These are phyloP conservation scores for Margaritispora aquatica DNA, from an alignment of 495 filamentous ascomycete species.

Conservation along the genomic window DNA sequence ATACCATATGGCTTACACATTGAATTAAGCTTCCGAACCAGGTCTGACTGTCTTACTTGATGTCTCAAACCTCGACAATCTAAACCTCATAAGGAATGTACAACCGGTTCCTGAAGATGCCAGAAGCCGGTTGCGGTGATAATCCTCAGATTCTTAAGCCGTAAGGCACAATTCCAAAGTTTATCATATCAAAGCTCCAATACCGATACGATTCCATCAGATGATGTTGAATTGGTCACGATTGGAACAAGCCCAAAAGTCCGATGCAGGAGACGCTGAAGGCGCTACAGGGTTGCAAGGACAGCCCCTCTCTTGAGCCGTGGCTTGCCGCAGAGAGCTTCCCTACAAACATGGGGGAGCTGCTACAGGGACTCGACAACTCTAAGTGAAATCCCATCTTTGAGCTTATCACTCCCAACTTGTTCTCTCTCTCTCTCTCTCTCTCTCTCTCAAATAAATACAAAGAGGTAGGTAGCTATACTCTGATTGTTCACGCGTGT, in stretches of 20 bases:
- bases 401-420: background rate
- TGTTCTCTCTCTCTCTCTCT: no score
- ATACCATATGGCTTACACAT: no score
- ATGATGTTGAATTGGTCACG: background rate
- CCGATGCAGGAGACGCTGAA: slow-evolving; percentile 1
- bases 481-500: background rate
- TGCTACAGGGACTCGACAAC: background rate
- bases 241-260: background rate
- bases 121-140: background rate
- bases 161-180: background rate
- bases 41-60: no score
- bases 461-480: slow-evolving; percentile 12
- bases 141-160: background rate
- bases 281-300: background rate
- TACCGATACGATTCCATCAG: background rate
- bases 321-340: background rate
- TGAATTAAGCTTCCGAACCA: no score
- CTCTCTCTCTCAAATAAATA: slow-evolving; percentile 3
- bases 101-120: background rate
- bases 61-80: background rate
- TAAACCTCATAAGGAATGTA: background rate
- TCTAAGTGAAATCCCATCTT: background rate
- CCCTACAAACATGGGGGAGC: background rate
- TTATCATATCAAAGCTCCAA: background rate
- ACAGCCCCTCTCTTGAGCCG: slow-evolving; percentile 10